Base-by-base conservation (phyloP, 805 yeast species). In the Brettanomyces bruxellensis region DNA sequence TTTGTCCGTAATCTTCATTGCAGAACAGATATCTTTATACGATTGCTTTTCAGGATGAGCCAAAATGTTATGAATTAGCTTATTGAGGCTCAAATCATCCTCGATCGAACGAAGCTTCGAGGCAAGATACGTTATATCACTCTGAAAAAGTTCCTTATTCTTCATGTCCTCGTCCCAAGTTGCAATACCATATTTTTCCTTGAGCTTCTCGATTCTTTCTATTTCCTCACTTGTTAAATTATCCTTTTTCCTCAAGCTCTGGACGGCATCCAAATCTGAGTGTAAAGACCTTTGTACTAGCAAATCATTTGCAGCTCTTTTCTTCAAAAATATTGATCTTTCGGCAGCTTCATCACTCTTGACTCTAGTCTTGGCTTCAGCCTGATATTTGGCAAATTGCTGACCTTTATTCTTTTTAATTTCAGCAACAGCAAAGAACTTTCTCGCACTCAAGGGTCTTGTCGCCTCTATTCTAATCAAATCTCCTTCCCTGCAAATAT, bases 401-500 rank as follows among this genome's bases (percentile, higher is more conserved):
- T 89, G 90, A 76, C 97, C 98, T 66, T 85, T 81, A 59, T 86
- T 83, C 61, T 75, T 80, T 67, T 87, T 78, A 62, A 91, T 86
- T 61, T 91, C 97, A 2, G 97, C 96, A 49, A 91, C 80, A 8
- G 97, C 89, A 69, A 91, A 91, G 50, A 75, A 78, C 66, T 91
- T 91, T 49, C 82, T 73, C 14, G 90, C 77, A 14, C 95, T 82
- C 38, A 89, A 66, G 38, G 95, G 95, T 52, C 96, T 83, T 35
- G 89, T 83, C 34, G 87, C 78, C 65, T 91, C 95, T 48, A 91
- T 87, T 65, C 98, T 79, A 13, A 93, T 98, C 51, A 91, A 71
- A 69, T 91, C 99, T 40, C 99, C 99, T 63, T 89, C 96, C 61
- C 89, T 83, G 56, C 96, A 86, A 45, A 88, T 74, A 59, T 86